Conservation (phyloP, 345 rosid genomes). For the Lepidium sativum region DNA sequence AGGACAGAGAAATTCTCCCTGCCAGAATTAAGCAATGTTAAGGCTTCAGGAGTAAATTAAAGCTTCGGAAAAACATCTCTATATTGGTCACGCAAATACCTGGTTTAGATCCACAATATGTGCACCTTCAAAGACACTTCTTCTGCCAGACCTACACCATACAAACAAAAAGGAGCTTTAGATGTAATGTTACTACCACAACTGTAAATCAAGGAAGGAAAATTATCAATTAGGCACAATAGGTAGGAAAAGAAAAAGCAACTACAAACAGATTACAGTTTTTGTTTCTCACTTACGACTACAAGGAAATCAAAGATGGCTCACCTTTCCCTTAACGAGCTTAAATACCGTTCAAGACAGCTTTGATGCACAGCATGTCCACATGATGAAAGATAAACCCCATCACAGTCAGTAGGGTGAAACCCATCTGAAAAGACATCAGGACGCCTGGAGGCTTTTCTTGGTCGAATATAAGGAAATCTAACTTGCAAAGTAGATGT, state of each 20-base stretch:
- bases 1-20: slow-evolving; percentile 99
- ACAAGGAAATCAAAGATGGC: slow-evolving; percentile 13
- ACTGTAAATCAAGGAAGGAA: not conserved
- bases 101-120: slow-evolving; percentile 71
- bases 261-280: not conserved
- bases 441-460: slow-evolving; percentile 41
- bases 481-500: slow-evolving; percentile 44
- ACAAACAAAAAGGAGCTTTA: not conserved
- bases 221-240: not conserved
- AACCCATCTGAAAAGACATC: slow-evolving; percentile 46
- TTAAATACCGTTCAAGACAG: slow-evolving; percentile 77
- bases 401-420: slow-evolving; percentile 77
- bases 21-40: slow-evolving; percentile 21
- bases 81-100: slow-evolving; percentile 35
- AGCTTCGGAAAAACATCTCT: slow-evolving; percentile 7
- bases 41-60: slow-evolving; percentile 6
- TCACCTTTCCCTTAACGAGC: slow-evolving; percentile 81
- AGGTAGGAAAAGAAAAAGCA: not conserved
- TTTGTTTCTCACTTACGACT: not conserved
- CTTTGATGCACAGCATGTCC: slow-evolving; percentile 97
- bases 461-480: slow-evolving; percentile 42
- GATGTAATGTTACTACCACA: not conserved
- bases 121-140: slow-evolving; percentile 81
- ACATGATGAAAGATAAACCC: slow-evolving; percentile 80
- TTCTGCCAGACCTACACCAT: slow-evolving; percentile 47